These are phyloP conservation scores for Pseudozyma sp. DNA, from an alignment of 1,284 basidiomycete species.

Conservation along the genomic window DNA sequence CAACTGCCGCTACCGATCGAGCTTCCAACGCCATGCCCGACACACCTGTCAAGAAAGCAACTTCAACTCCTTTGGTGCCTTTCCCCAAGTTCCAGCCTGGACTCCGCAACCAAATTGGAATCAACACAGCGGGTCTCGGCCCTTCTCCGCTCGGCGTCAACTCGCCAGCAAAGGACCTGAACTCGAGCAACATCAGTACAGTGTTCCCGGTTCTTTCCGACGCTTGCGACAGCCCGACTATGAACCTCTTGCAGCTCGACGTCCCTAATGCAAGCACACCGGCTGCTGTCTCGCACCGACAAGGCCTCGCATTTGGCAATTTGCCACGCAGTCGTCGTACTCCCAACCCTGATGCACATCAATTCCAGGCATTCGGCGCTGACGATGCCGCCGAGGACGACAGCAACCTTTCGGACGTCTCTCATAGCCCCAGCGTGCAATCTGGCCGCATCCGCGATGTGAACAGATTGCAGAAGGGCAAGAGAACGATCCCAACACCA, in stretches of 20 bases:
- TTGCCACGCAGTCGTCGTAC: slow-evolving; percentile 33
- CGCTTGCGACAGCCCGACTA: slow-evolving; percentile 54
- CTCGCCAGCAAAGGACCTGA: slow-evolving; percentile 28
- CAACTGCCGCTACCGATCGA: slow-evolving; percentile 31
- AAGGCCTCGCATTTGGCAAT: slow-evolving; percentile 24
- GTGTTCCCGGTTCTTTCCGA: slow-evolving; percentile 49
- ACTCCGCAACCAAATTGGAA: slow-evolving; percentile 22
- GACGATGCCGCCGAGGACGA: slow-evolving; percentile 38
- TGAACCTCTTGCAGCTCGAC: slow-evolving; percentile 40
- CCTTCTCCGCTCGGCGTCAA: slow-evolving; percentile 37
- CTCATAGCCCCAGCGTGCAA: slow-evolving; percentile 40
- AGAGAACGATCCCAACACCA: slow-evolving; percentile 29
- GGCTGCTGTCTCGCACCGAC: slow-evolving; percentile 18
- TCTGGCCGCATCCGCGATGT: slow-evolving; percentile 42
- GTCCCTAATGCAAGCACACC: slow-evolving; percentile 40
- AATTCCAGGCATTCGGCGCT: slow-evolving; percentile 9
- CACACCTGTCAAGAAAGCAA: slow-evolving; percentile 68
- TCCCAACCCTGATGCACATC: slow-evolving; percentile 13
- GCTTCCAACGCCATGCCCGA: slow-evolving; percentile 68
- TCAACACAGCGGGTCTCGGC: slow-evolving; percentile 16
- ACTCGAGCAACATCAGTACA: slow-evolving; percentile 13
- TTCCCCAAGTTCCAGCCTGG: slow-evolving; percentile 40
- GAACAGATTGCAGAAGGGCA: slow-evolving; percentile 41
- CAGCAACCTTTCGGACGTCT: slow-evolving; percentile 35
- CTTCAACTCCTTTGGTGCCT: slow-evolving; percentile 36